Evolutionary conservation across 805 yeast genomes (phyloP), one percentile per base, ranked within the genome.

Genomic region (Metschnikowia peoriensis): DNA sequence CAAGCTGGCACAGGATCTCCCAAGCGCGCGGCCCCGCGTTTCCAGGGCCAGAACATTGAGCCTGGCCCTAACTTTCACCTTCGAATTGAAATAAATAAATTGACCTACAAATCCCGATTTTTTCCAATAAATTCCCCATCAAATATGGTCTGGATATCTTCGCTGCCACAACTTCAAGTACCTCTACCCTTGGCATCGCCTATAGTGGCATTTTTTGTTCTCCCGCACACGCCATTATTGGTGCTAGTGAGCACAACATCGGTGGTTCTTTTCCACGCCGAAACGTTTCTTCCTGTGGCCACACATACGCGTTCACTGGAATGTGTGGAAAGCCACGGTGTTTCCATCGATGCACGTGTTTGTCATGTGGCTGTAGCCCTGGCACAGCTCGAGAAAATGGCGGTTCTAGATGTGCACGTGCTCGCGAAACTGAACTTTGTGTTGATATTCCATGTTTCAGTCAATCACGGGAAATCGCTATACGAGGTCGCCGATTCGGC

Each of bases 281-380:
- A 47, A 16, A 48, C 55, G 27, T 51, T 60, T n/a, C 50, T 59
- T 8, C 62, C 61, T 16, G 44, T 59, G 22, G 55, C 58, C 1
- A n/a, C 45, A 28, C 63, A 55, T 46, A 28, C 49, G 12, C 58
- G 63, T n/a, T 32, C 41, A n/a, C 32, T 47, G 15, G 58, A 50
- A 32, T 55, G 61, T 41, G 27, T 59, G 6, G 52, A 54, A 7
- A 16, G 49, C 17, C 61, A 59, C 28, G 63, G 62, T 6, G 27
- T 14, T 9, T 41, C 37, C 15, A 16, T 40, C 7, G 46, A 41
- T 9, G 34, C 34, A 2, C 16, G 15, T 38, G 68, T 79, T 1
- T 76, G 78, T 34, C 62, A 66, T 38, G 58, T 67, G 15, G 63
- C 70, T 6, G 67, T 68, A 12, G 73, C 77, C 49, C 70, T 78